Evolutionary conservation across 108 stramenopile species (phyloP).

Genomic region (Nannochloropsis gaditana): DNA sequence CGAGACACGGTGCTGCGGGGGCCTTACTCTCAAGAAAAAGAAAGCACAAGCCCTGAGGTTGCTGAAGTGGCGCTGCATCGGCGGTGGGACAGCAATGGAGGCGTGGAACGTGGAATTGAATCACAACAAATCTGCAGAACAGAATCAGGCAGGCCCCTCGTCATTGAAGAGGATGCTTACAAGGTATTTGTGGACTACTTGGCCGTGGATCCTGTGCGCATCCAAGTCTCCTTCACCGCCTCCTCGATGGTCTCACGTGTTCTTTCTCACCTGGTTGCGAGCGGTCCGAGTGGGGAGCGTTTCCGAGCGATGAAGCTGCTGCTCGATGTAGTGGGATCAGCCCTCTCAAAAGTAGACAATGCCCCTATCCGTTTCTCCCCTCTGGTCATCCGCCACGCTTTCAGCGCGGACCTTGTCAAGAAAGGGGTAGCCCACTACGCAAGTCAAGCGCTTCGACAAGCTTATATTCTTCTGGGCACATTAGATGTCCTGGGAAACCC

Average conservation of each 20-base stretch:
- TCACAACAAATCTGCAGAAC: not conserved
- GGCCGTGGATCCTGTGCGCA: not conserved
- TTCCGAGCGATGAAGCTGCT: not conserved
- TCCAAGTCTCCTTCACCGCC: constrained; percentile 17
- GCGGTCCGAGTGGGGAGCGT: constrained; percentile 6
- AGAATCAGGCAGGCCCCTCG: not conserved
- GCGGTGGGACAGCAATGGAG: not conserved
- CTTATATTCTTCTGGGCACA: not conserved
- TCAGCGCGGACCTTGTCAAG: not conserved
- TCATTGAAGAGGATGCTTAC: constrained; percentile 2
- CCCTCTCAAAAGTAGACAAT: not conserved
- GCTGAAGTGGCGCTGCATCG: not conserved
- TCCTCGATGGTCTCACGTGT: constrained; percentile 17
- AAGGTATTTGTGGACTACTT: constrained; percentile 9
- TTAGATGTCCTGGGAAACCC: not conserved
- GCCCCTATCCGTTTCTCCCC: not conserved
- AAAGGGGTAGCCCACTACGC: not conserved
- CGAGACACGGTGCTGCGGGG: not conserved
- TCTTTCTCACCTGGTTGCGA: constrained; percentile 7
- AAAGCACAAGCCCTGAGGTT: not conserved
- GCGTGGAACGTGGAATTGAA: not conserved
- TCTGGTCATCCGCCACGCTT: not conserved
- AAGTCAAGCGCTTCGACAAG: not conserved
- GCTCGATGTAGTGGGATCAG: not conserved
- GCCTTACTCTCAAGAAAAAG: not conserved